These are phyloP conservation scores for Keqinozyma sinolaborantium DNA, from an alignment of 1,139 yeast species.

Conservation along the genomic window DNA sequence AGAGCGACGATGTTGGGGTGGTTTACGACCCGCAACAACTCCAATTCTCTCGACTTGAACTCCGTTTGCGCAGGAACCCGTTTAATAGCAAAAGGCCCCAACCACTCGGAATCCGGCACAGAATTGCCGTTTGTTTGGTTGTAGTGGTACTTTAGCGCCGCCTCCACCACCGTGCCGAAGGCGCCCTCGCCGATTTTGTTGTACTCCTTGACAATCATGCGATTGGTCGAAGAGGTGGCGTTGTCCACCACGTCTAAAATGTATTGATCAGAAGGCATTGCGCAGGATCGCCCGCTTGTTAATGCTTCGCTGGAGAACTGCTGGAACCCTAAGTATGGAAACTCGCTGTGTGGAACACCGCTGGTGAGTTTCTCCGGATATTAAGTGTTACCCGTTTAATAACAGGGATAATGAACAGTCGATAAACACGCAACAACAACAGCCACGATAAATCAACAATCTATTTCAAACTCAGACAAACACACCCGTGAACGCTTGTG, in stretches of 20 bases:
- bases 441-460: too few relatives aligned
- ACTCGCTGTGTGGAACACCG: too few relatives aligned
- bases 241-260: conserved; percentile 57
- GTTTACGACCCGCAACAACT: conserved; percentile 65
- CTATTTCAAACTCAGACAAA: too few relatives aligned
- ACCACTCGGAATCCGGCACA: conserved; percentile 34
- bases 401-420: too few relatives aligned
- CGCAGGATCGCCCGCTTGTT: too few relatives aligned
- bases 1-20: conserved; percentile 76
- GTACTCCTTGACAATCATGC: conserved; percentile 69
- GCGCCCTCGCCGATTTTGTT: conserved; percentile 82
- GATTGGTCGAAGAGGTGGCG: conserved; percentile 45
- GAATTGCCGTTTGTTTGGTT: conserved; percentile 13
- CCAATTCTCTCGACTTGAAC: conserved; percentile 76
- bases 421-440: too few relatives aligned
- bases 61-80: conserved; percentile 85
- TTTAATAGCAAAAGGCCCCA: conserved; percentile 80
- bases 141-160: conserved; percentile 43
- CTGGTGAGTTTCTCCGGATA: too few relatives aligned
- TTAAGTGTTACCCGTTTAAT: too few relatives aligned
- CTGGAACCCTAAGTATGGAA: too few relatives aligned
- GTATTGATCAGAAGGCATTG: conserved; percentile 13
- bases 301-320: too few relatives aligned
- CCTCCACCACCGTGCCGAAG: conserved; percentile 79
- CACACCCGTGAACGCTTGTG: too few relatives aligned